Evolutionary conservation across 306 rosid genomes (phyloP).

Genomic region (Inga laurina): DNA sequence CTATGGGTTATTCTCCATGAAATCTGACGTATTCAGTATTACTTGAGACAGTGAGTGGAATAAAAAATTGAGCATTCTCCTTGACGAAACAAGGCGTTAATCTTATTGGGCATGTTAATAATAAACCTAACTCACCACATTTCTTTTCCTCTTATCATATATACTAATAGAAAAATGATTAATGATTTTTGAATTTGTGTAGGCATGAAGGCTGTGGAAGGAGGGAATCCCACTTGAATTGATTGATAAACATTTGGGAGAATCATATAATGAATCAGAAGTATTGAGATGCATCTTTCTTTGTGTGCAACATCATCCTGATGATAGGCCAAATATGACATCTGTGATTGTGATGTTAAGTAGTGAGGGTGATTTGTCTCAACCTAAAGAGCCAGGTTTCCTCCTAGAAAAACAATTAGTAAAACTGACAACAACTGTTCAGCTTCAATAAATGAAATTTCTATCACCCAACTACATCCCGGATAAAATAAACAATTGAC

Average conservation of each 20-base stretch:
- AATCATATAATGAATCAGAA: background rate
- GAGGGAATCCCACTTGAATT: slow-evolving; percentile 16
- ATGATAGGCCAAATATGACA: slow-evolving; percentile 51
- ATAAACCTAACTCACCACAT: background rate
- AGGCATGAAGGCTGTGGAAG: slow-evolving; percentile 40
- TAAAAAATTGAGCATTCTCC: background rate
- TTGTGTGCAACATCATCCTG: slow-evolving; percentile 47
- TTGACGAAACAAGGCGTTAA: background rate
- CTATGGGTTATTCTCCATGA: background rate
- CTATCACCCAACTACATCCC: background rate
- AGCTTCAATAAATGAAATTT: background rate
- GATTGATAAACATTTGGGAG: slow-evolving; percentile 25
- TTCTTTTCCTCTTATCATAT: background rate
- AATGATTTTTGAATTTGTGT: background rate
- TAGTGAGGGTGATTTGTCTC: slow-evolving; percentile 36
- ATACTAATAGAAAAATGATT: background rate
- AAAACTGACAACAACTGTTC: background rate
- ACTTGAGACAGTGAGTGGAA: background rate
- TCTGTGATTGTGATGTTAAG: slow-evolving; percentile 47
- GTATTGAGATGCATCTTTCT: slow-evolving; percentile 44
- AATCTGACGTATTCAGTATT: background rate
- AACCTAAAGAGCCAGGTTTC: slow-evolving; percentile 49
- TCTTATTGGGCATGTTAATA: background rate
- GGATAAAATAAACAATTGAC: background rate
- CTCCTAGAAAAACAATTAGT: background rate